Evolutionary conservation across 805 yeast species (phyloP), one percentile per base, ranked within the genome.

Genomic region (Scheffersomyces ergatensis): DNA sequence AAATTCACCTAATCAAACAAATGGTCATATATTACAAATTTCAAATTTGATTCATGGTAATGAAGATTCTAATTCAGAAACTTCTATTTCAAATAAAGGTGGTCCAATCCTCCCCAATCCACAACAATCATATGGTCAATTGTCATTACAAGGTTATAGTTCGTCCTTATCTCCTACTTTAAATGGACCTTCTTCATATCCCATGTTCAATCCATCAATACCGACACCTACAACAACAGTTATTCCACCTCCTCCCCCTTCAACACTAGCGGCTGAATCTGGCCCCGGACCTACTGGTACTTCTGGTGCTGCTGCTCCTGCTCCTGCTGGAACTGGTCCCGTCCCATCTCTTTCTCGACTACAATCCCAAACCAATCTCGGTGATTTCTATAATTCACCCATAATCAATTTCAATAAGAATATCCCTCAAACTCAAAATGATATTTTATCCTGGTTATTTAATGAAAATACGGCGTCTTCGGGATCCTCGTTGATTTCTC

Each of bases 361-460:
- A 25, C 29, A 25, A 29, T 29, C 32, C 4, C 32, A 21, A 21
- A 6, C 36, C 12, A 24, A 18, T 32, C 18, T 38, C 3, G 24
- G 18, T 12, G 40, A 36, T 20, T 25, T 35, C 13, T 37, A 41
- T 23, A 32, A 36, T 13, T 21, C 21, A 20, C 35, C 33, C 13
- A 24, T 34, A 29, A 29, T 29, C 11, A 29, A 29, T 15, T 29
- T 29, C 18, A 29, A n/a, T 13, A 29, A 29, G 11, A 29, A 29
- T 15, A 30, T 42, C 2, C 62, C 63, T 9, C 71, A 63, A 23
- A 49, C 58, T 6, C 70, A 65, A 34, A 63, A 54, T 34, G 73
- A 68, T 42, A 65, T 69, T 26, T 44, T 69, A 6, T 61, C 69
- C 18, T 68, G 74, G 74, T 49, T 69, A 9, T 67, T 67, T 42